A percentile compares a stretch with the other conserved stretches of the same genome.
Conservation (phyloP, 306 rosid genomes). For the Herpetospermum pedunculosum region DNA sequence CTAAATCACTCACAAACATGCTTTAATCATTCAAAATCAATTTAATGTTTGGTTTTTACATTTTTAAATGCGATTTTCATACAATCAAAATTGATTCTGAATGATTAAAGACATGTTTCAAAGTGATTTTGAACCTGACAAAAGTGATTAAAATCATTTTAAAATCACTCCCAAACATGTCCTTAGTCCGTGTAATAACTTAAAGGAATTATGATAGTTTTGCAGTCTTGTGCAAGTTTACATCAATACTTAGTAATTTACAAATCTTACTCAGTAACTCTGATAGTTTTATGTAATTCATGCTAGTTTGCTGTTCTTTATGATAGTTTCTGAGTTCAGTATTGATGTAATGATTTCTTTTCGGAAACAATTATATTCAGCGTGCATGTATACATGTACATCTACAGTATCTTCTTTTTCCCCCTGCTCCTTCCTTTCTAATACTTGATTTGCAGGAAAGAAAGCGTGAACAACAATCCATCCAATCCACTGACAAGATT, state of each 20-base stretch:
- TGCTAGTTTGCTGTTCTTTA: neutral
- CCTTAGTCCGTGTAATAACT: neutral
- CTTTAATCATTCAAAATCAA: too few species aligned
- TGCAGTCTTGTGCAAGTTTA: neutral
- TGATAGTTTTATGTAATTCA: neutral
- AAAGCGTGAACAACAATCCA: slow-evolving; percentile 19
- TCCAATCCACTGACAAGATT: slow-evolving; percentile 24
- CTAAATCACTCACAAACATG: too few species aligned
- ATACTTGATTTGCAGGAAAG: slow-evolving; percentile 24
- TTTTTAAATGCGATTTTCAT: too few species aligned
- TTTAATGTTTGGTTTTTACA: too few species aligned
- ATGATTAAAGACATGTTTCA: too few species aligned
- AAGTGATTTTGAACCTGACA: too few species aligned
- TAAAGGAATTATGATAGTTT: neutral
- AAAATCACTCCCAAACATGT: too few species aligned
- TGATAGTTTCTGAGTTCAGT: neutral
- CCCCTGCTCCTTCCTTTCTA: neutral
- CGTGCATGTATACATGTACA: neutral
- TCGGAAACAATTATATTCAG: neutral
- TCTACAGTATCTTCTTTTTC: neutral
- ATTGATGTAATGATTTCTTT: neutral
- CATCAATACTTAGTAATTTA: neutral
- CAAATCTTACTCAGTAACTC: neutral
- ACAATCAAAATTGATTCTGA: too few species aligned
- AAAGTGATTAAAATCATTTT: too few species aligned